A percentile compares a stretch with the other conserved stretches of the same genome.
These are phyloP conservation scores for Rhodotorula sp. DNA, from an alignment of 1,284 basidiomycete genomes.

Conservation along the genomic window DNA sequence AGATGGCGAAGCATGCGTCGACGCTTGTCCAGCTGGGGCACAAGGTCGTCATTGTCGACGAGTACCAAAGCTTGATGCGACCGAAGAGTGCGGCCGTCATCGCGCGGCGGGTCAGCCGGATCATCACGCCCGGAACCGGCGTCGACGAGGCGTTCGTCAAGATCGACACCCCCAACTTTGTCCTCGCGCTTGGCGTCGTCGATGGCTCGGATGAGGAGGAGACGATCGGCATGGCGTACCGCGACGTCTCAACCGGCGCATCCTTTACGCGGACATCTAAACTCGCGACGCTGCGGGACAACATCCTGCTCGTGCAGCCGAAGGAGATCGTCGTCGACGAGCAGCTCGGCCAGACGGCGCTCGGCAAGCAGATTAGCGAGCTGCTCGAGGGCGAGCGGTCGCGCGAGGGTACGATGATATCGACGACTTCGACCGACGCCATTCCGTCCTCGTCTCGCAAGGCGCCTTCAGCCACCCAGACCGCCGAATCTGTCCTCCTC, in stretches of 20 bases:
- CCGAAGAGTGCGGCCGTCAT: not conserved
- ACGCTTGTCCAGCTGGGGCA: conserved; percentile 73
- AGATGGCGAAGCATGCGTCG: conserved; percentile 82
- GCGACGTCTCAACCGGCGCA: conserved; percentile 92
- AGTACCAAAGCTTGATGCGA: conserved; percentile 61
- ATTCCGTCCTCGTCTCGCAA: conserved; percentile 15
- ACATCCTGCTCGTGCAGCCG: conserved; percentile 77
- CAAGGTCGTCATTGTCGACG: conserved; percentile 88
- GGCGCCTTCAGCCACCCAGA: not conserved
- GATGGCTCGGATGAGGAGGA: conserved; percentile 1
- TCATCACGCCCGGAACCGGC: conserved; percentile 74
- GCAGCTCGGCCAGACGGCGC: conserved; percentile 44
- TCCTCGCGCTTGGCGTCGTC: conserved; percentile 64
- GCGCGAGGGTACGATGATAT: conserved; percentile 58
- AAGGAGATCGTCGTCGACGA: conserved; percentile 73
- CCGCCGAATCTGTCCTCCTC: conserved; percentile 36
- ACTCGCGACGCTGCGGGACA: conserved; percentile 66
- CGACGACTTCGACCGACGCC: conserved; percentile 33
- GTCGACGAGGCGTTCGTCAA: conserved; percentile 71
- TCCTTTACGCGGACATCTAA: conserved; percentile 72
- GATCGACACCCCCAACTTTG: conserved; percentile 80
- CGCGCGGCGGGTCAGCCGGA: conserved; percentile 61
- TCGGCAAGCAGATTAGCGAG: conserved; percentile 22
- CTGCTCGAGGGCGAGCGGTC: conserved; percentile 29
- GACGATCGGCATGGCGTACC: conserved; percentile 73